Evolutionary conservation across 108 stramenopile genomes (phyloP).

Genomic region (Nitzschia inconspicua): DNA sequence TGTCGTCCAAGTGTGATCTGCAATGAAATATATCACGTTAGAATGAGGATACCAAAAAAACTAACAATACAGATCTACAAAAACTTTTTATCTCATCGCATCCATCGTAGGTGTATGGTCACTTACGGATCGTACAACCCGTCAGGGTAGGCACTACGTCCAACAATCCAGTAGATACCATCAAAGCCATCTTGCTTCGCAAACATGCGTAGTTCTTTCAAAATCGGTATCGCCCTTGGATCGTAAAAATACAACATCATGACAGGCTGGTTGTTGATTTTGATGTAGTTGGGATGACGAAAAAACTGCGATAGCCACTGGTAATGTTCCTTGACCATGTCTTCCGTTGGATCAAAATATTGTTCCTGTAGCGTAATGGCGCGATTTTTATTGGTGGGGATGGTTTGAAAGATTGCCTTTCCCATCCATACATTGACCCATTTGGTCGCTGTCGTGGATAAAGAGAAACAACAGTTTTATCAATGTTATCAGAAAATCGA

Average conservation of each 20-base stretch:
- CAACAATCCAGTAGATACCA: constrained; percentile 41
- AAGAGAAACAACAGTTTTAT: no score
- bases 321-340: constrained; percentile 45
- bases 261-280: constrained; percentile 33
- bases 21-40: no score
- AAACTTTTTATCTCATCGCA: no score
- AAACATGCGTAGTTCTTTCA: constrained; percentile 30
- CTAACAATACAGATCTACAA: no score
- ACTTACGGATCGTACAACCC: constrained; percentile 27
- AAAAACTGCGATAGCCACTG: constrained; percentile 59
- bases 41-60: no score
- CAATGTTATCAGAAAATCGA: no score
- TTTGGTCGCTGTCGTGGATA: no score
- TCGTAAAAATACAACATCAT: constrained; percentile 48
- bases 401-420: constrained; percentile 27
- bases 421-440: constrained; percentile 63
- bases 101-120: no score
- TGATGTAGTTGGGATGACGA: constrained; percentile 58
- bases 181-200: constrained; percentile 53
- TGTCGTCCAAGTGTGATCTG: no score
- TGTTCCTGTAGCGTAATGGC: constrained; percentile 47
- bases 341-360: constrained; percentile 33
- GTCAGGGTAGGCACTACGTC: constrained; percentile 20
- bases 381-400: constrained; percentile 22
- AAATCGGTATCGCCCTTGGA: constrained; percentile 20